Conservation (phyloP, 345 rosid species). For the Microcos paniculata region DNA sequence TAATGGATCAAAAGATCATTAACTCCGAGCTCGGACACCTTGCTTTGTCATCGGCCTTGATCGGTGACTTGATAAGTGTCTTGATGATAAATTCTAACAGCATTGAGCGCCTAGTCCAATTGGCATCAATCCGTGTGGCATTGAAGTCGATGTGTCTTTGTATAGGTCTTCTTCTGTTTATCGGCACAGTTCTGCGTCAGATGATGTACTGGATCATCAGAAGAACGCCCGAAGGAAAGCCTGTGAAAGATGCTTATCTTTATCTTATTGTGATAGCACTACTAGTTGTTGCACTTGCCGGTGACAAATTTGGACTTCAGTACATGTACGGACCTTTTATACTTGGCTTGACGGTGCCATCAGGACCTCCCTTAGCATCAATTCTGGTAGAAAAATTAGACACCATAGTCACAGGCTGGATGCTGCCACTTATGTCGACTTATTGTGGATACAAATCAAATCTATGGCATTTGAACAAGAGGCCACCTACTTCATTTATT, state of each 20-base stretch:
- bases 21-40: slow-evolving; percentile 38
- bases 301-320: slow-evolving; percentile 29
- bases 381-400: slow-evolving; percentile 26
- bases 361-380: slow-evolving; percentile 36
- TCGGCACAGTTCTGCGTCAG: neutral
- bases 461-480: neutral
- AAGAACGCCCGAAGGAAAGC: slow-evolving; percentile 32
- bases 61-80: slow-evolving; percentile 13
- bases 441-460: slow-evolving; percentile 20
- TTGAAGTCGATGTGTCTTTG: neutral
- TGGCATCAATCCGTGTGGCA: neutral
- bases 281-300: slow-evolving; percentile 11
- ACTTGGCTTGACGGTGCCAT: slow-evolving; percentile 32
- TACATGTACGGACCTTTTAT: slow-evolving; percentile 26
- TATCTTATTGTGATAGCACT: neutral
- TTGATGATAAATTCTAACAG: neutral
- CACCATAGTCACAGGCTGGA: slow-evolving; percentile 21
- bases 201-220: slow-evolving; percentile 27
- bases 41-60: slow-evolving; percentile 35
- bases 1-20: slow-evolving; percentile 36
- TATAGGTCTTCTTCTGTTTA: neutral
- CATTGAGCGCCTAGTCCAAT: accelerated
- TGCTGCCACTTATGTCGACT: slow-evolving; percentile 25
- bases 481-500: neutral
- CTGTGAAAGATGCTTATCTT: slow-evolving; percentile 21